Base-by-base conservation (phyloP, 495 filamentous ascomycete species). In the Glutinoglossum americanum region DNA sequence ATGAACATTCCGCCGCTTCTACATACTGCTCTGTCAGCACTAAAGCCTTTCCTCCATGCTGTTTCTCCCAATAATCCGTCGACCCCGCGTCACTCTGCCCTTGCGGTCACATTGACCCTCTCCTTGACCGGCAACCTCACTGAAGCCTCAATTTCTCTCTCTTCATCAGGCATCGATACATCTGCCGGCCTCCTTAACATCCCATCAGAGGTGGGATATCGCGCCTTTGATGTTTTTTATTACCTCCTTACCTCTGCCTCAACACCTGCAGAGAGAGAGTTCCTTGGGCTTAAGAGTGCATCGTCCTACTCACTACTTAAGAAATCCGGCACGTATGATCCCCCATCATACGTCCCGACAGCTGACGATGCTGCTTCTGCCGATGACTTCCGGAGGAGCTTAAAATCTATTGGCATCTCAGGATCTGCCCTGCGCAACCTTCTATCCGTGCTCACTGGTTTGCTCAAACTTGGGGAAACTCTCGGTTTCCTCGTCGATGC, bases 161-260 rank as follows among this genome's bases (percentile, higher is more conserved):
- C 90, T 0, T 83, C 85, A 15, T 84, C 87, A 26, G 92, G 92
- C 23, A 84, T 97, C 60, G 86, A 97, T 67, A 89, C 89, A 8
- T 68, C 73, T 11, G 80, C 80, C 59, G 92, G 92, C 25, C 73
- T 98, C 25, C 74, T 97, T 28, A 80, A 87, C 39, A 77, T 97
- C 27, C 86, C 92, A 0, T 67, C 79, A 0, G 80, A 94, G 65
- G 59, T 79, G 7, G 92, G 93, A 23, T 88, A 85, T 65, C 81
- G 92, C 58, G 92, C 90, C n/a, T 98, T 97, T 63, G 89, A 98
- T 65, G 93, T 89, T 28, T 98, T 97, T 68, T 98, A 98, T 70
- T 97, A 96, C 62, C 79, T 98, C 2, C 74, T 95, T 25, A 93
- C 89, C 0, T 86, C 84, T 28, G 82, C 87, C 15, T 93, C 92